Evolutionary conservation across 2,329 filamentous ascomycete genomes (phyloP).

Genomic region (Cladophialophora bantiana): DNA sequence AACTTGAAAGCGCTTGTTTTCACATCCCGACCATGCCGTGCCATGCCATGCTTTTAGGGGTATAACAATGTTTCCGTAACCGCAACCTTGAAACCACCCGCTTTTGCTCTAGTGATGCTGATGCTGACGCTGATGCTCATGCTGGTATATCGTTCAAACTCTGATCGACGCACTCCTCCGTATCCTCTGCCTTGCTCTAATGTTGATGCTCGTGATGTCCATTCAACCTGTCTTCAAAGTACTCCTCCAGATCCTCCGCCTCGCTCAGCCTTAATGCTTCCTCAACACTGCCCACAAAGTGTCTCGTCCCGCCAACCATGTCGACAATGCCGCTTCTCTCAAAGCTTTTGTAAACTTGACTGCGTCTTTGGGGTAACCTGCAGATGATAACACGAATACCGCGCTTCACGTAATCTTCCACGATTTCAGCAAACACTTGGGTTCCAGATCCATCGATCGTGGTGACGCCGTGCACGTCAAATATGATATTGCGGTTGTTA

Average conservation of each 20-base stretch:
- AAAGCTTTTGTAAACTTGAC: conserved; percentile 74
- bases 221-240: conserved; percentile 38
- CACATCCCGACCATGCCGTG: neutral
- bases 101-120: conserved; percentile 8
- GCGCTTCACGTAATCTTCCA: conserved; percentile 76
- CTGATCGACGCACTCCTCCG: conserved; percentile 46
- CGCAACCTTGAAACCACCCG: neutral
- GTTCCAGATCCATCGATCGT: conserved; percentile 91
- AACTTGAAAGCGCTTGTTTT: neutral
- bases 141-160: neutral
- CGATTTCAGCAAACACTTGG: conserved; percentile 90
- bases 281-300: conserved; percentile 84
- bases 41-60: conserved; percentile 4
- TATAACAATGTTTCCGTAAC: neutral
- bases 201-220: conserved; percentile 16
- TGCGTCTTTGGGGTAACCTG: conserved; percentile 58
- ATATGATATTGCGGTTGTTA: conserved; percentile 89
- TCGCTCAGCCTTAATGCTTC: conserved; percentile 85
- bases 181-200: conserved; percentile 59
- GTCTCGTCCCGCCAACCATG: conserved; percentile 74
- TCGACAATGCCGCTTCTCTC: conserved; percentile 83
- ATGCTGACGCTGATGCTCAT: conserved; percentile 3
- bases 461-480: conserved; percentile 97
- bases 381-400: conserved; percentile 69
- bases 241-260: conserved; percentile 63